Percentiles rank a stretch among this genome's conserved stretches.
These are phyloP conservation scores for Scedosporium apiospermum DNA, from an alignment of 2,329 filamentous ascomycete genomes.

Conservation along the genomic window DNA sequence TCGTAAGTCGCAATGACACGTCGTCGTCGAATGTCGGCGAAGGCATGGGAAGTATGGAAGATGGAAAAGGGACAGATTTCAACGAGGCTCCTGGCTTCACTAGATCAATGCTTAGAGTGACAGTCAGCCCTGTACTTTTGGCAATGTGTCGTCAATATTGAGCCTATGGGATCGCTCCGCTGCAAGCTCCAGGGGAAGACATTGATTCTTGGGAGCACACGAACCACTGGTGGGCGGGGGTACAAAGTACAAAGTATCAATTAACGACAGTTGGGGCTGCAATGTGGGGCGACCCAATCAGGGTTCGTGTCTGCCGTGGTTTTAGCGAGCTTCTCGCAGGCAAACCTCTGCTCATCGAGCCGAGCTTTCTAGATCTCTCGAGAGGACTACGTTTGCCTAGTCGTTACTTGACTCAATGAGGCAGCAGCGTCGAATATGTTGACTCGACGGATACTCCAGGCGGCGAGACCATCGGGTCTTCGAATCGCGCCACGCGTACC, in stretches of 20 bases:
- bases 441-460: neutral
- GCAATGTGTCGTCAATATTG: constrained; percentile 6
- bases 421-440: neutral
- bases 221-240: neutral
- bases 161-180: neutral
- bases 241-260: neutral
- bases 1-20: neutral
- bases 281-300: neutral
- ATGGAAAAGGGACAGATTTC: constrained; percentile 5
- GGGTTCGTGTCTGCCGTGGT: neutral
- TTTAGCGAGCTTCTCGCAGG: neutral
- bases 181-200: neutral
- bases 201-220: no score
- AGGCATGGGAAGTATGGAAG: neutral
- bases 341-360: neutral
- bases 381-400: neutral
- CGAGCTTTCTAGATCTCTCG: neutral
- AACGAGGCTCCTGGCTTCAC: neutral
- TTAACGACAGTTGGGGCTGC: no score
- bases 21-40: neutral
- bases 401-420: neutral
- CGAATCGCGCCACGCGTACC: neutral
- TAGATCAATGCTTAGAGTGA: neutral
- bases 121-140: constrained; percentile 1
- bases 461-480: neutral